Percentiles rank a stretch among this genome's conserved stretches.
These are phyloP conservation scores for Thraustochytrium sp. DNA, from an alignment of 352 stramenopile genomes.

Conservation along the genomic window DNA sequence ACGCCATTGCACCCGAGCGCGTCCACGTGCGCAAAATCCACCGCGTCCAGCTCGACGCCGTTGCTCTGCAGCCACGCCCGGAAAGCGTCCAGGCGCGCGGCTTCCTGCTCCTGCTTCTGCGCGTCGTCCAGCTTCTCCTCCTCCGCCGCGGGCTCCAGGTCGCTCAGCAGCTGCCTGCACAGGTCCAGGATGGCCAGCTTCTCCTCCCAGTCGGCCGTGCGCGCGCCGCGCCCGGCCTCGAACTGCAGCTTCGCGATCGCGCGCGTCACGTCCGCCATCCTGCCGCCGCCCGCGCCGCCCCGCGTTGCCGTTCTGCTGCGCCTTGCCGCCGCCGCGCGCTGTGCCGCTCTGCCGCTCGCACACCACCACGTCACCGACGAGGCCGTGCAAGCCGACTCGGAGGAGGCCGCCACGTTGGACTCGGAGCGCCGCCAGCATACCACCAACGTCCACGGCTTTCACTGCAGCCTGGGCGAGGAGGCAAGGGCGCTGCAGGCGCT, in stretches of 20 bases:
- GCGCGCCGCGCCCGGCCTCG: neutral
- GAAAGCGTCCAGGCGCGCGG: neutral
- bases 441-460: too few relatives aligned
- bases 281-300: too few relatives aligned
- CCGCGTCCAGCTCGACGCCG: neutral
- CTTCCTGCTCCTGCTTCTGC: neutral
- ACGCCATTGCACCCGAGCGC: constrained; percentile 42
- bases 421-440: too few relatives aligned
- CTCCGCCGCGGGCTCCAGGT: neutral
- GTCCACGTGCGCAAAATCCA: constrained; percentile 6
- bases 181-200: neutral
- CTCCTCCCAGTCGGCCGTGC: neutral
- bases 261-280: neutral
- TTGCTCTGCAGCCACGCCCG: neutral
- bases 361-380: neutral
- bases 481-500: neutral
- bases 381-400: neutral
- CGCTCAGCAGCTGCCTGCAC: neutral
- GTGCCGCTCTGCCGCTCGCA: too few relatives aligned
- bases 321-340: too few relatives aligned
- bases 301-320: too few relatives aligned
- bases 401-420: neutral
- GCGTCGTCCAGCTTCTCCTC: neutral
- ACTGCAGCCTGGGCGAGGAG: too few relatives aligned
- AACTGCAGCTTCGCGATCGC: neutral